These are phyloP conservation scores for Setaria viridis DNA, from an alignment of 202 grass and related monocot species.

Conservation along the genomic window DNA sequence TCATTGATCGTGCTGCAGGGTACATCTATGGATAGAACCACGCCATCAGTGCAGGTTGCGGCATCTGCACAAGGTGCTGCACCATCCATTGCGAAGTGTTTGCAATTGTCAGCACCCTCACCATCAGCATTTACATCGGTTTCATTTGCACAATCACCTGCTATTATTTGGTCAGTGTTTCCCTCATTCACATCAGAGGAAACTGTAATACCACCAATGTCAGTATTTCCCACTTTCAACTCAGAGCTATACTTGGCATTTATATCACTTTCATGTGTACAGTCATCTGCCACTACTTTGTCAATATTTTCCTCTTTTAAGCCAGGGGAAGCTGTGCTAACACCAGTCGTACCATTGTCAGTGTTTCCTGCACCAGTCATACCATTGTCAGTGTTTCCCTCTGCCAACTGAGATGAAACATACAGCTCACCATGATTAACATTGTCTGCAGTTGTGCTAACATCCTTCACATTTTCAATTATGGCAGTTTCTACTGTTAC, in stretches of 20 bases:
- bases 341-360: not conserved
- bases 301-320: conserved; percentile 18
- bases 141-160: not conserved
- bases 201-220: not conserved
- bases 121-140: not conserved
- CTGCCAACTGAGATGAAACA: conserved; percentile 10
- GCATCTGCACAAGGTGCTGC: conserved; percentile 36
- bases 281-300: not conserved
- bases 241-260: conserved; percentile 10
- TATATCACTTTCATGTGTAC: conserved; percentile 19
- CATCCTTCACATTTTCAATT: conserved; percentile 15
- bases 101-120: not conserved
- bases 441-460: not conserved
- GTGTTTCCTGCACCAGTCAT: conserved; percentile 9
- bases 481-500: conserved; percentile 15
- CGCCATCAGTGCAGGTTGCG: conserved; percentile 2
- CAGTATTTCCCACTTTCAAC: conserved; percentile 7
- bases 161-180: conserved; percentile 6
- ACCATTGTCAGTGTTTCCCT: conserved; percentile 8
- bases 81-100: not conserved
- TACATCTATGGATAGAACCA: not conserved
- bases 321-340: not conserved
- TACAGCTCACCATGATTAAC: conserved; percentile 24
- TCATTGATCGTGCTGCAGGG: conserved; percentile 5
- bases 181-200: conserved; percentile 5